A percentile compares a stretch with the other conserved stretches of the same genome.
Evolutionary conservation across 2,329 filamentous ascomycete species (phyloP).

Genomic region (Penicillium sp.): DNA sequence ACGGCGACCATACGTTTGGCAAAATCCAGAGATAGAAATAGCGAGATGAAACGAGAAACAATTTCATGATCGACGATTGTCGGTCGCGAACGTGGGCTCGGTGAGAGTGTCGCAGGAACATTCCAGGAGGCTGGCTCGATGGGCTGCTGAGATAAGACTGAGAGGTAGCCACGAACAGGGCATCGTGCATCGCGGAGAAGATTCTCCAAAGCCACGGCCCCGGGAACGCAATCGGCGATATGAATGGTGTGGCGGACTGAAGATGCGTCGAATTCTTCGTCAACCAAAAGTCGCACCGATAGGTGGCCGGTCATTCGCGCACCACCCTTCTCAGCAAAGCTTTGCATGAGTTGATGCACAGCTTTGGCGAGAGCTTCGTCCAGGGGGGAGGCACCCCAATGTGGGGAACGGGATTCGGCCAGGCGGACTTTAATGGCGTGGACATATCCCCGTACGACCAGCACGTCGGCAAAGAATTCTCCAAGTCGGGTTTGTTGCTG

Average conservation of each 20-base stretch:
- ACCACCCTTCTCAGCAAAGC: conserved; percentile 55
- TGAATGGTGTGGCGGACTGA: conserved; percentile 36
- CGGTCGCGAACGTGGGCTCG: not conserved
- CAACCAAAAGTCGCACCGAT: conserved; percentile 69
- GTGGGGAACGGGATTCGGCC: conserved; percentile 63
- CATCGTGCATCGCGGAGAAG: conserved; percentile 32
- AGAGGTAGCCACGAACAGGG: conserved; percentile 30
- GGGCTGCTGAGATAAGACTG: conserved; percentile 18
- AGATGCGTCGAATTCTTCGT: conserved; percentile 40
- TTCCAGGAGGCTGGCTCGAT: conserved; percentile 8
- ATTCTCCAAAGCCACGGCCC: conserved; percentile 25
- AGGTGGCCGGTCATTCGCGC: conserved; percentile 66
- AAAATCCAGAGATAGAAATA: not conserved
- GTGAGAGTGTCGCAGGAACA: conserved; percentile 13
- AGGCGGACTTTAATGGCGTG: conserved; percentile 68
- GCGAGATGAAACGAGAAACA: conserved; percentile 1
- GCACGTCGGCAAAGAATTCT: conserved; percentile 71
- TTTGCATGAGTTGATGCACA: conserved; percentile 66
- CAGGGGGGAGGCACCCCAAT: conserved; percentile 61
- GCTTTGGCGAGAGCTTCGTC: conserved; percentile 56
- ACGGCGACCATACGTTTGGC: not conserved
- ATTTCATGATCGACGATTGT: not conserved
- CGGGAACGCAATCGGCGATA: conserved; percentile 34
- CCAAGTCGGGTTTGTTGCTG: conserved; percentile 67
- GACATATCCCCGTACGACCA: conserved; percentile 66